Evolutionary conservation across 176 grass and related monocot species (phyloP).

Genomic region (Zea luxurians): DNA sequence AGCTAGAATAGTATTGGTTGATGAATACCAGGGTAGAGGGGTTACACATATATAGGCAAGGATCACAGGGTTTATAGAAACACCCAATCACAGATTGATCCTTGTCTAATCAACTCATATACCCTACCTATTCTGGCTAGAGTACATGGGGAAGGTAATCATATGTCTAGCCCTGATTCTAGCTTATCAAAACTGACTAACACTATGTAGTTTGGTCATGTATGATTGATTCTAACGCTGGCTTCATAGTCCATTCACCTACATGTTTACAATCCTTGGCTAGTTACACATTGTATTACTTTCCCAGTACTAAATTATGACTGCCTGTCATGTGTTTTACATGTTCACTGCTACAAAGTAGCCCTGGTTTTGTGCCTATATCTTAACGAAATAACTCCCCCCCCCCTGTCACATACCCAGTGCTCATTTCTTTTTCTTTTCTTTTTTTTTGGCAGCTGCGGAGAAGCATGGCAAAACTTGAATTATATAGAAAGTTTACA

Average conservation of each 20-base stretch:
- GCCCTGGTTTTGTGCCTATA: slow-evolving; percentile 2
- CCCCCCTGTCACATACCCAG: neutral
- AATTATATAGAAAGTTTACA: slow-evolving; percentile 94
- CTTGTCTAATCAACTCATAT: too few relatives aligned
- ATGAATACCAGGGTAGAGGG: too few relatives aligned
- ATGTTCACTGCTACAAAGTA: neutral
- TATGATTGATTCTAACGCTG: neutral
- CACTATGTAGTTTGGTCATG: slow-evolving; percentile 1
- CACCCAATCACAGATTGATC: too few relatives aligned
- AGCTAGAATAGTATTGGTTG: too few relatives aligned
- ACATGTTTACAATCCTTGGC: slow-evolving; percentile 14
- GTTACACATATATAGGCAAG: too few relatives aligned
- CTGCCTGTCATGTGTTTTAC: slow-evolving; percentile 17
- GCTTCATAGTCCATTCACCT: neutral
- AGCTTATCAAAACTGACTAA: too few relatives aligned
- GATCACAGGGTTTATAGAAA: too few relatives aligned
- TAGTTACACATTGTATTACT: slow-evolving; percentile 13
- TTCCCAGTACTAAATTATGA: slow-evolving; percentile 7
- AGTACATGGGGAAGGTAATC: too few relatives aligned
- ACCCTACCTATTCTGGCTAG: too few relatives aligned
- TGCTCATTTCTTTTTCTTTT: slow-evolving; percentile 37
- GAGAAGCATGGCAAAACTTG: slow-evolving; percentile 96
- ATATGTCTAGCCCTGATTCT: too few relatives aligned
- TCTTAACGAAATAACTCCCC: neutral
- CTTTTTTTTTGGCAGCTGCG: slow-evolving; percentile 56